These are phyloP conservation scores for Botrytis cinerea DNA, from an alignment of 2,329 filamentous ascomycete species.

Conservation along the genomic window DNA sequence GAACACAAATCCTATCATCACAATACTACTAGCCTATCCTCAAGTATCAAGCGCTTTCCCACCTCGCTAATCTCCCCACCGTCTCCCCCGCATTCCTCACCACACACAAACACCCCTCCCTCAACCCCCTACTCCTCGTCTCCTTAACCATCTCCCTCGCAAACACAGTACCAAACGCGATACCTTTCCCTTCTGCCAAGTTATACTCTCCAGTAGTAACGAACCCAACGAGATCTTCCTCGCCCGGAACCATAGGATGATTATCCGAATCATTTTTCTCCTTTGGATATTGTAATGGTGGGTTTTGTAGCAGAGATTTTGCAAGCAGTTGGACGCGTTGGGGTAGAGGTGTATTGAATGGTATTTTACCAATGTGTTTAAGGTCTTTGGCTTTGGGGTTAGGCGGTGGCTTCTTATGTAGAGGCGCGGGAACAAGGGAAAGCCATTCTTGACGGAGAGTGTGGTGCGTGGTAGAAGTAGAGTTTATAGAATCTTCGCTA, in stretches of 20 bases:
- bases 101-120: constrained; percentile 66
- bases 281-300: constrained; percentile 45
- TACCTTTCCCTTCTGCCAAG: constrained; percentile 72
- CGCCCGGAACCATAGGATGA: constrained; percentile 70
- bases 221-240: constrained; percentile 81
- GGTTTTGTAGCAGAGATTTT: constrained; percentile 51
- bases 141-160: constrained; percentile 57
- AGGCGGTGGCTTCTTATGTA: constrained; percentile 33
- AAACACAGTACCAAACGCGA: constrained; percentile 72
- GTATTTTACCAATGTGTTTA: constrained; percentile 30
- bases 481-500: constrained; percentile 44
- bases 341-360: constrained; percentile 39
- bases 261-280: constrained; percentile 41
- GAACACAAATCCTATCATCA: background rate
- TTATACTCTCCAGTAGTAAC: constrained; percentile 86
- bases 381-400: constrained; percentile 32
- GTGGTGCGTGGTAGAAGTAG: constrained; percentile 39
- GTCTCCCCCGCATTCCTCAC: constrained; percentile 78
- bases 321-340: constrained; percentile 47
- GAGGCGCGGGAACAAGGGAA: constrained; percentile 48
- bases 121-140: constrained; percentile 35
- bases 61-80: constrained; percentile 75
- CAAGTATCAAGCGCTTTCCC: constrained; percentile 55
- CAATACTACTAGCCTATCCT: background rate
- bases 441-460: constrained; percentile 72